These are phyloP conservation scores for Penicillium crustosum DNA, from an alignment of 2,329 filamentous ascomycete genomes.

Conservation along the genomic window DNA sequence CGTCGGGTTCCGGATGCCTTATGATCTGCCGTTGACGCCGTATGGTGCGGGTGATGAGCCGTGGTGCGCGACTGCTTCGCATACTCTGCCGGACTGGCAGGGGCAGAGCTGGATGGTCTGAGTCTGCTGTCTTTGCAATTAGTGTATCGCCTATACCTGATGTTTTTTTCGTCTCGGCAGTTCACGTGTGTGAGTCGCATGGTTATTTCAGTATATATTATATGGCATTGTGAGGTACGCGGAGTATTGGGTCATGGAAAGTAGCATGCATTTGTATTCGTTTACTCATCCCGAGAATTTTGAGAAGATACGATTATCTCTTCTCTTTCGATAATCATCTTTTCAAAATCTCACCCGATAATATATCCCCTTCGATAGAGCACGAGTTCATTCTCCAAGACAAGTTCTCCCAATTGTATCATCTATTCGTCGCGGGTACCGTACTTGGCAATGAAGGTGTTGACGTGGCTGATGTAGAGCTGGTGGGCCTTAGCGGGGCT, in stretches of 20 bases:
- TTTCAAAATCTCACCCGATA: neutral
- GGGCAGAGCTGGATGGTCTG: conserved; percentile 57
- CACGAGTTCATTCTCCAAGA: neutral
- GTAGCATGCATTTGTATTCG: conserved; percentile 13
- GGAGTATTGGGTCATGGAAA: conserved; percentile 4
- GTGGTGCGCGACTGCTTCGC: conserved; percentile 68
- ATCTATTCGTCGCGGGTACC: conserved; percentile 43
- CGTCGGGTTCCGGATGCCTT: conserved; percentile 78
- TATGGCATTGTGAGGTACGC: neutral
- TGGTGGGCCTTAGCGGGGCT: conserved; percentile 68
- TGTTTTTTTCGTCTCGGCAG: neutral
- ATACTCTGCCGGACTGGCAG: conserved; percentile 62
- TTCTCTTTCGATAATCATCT: neutral
- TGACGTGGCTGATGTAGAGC: conserved; percentile 71
- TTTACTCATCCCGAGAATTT: neutral
- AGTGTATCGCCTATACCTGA: neutral
- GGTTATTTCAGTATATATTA: neutral
- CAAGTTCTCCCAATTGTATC: neutral
- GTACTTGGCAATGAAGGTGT: conserved; percentile 68
- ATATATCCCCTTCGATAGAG: neutral
- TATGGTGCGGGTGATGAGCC: conserved; percentile 67
- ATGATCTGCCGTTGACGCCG: conserved; percentile 69
- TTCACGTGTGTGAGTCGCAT: too few species aligned
- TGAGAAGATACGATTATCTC: neutral
- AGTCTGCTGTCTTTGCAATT: conserved; percentile 31